These are phyloP conservation scores for Rosa lucieae DNA, from an alignment of 306 rosid genomes.

Conservation along the genomic window DNA sequence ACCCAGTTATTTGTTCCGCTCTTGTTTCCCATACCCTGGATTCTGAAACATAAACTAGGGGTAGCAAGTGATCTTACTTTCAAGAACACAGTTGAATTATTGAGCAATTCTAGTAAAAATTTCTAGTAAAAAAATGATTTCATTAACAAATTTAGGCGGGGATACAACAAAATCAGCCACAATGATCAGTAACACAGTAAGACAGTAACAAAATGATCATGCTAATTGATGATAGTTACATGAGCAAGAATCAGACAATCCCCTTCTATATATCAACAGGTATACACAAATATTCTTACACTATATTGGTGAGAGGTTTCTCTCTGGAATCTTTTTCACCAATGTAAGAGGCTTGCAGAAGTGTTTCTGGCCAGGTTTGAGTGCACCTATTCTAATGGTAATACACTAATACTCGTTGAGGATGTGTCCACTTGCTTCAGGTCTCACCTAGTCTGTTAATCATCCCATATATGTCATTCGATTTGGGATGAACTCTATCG, in stretches of 20 bases:
- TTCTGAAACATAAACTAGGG: not conserved
- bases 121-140: not conserved
- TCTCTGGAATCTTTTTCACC: not conserved
- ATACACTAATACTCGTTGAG: slow-evolving; percentile 17
- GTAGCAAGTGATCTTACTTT: not conserved
- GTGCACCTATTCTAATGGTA: slow-evolving; percentile 21
- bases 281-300: slow-evolving; percentile 1
- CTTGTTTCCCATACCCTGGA: not conserved
- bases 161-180: not conserved
- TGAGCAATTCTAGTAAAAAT: not conserved
- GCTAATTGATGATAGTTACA: not conserved
- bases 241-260: slow-evolving; percentile 6
- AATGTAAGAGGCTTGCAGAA: not conserved
- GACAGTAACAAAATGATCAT: not conserved
- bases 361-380: not conserved
- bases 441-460: slow-evolving; percentile 58
- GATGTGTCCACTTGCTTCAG: slow-evolving; percentile 53
- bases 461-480: slow-evolving; percentile 66
- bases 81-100: not conserved
- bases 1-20: slow-evolving; percentile 25
- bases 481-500: slow-evolving; percentile 73
- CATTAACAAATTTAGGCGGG: not conserved
- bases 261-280: slow-evolving; percentile 15
- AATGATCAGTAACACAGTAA: not conserved
- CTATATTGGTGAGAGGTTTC: not conserved